Conservation (phyloP, 2,329 filamentous ascomycete species). For the Fusarium sp. region DNA sequence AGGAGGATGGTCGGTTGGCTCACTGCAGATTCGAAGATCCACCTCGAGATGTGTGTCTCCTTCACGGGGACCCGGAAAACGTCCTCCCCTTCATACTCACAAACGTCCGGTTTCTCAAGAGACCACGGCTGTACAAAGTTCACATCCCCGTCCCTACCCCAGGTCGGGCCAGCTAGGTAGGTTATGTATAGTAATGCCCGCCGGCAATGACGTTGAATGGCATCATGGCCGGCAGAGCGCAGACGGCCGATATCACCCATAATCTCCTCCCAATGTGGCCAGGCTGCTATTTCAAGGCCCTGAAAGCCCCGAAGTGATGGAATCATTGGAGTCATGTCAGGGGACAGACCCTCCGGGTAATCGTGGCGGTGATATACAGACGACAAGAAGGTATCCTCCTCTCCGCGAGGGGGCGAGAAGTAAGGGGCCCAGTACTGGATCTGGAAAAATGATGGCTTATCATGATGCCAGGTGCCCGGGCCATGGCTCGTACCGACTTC, state of each 20-base stretch:
- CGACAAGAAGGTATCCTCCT: not conserved
- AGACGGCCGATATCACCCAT: not conserved
- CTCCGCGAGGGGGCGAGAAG: not conserved
- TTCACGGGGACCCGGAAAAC: not conserved
- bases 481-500: conserved; percentile 6
- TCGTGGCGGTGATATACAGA: not conserved
- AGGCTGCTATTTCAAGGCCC: not conserved
- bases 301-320: not conserved
- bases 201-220: conserved; percentile 1
- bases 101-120: not conserved
- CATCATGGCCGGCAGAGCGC: not conserved
- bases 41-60: not conserved
- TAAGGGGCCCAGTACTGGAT: conserved; percentile 10
- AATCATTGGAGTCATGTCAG: not conserved
- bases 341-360: not conserved
- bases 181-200: not conserved
- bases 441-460: conserved; percentile 4
- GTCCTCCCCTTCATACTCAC: not conserved
- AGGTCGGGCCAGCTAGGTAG: not conserved
- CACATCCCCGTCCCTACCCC: not conserved
- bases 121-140: conserved; percentile 1
- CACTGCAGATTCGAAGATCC: too few relatives aligned
- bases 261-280: not conserved
- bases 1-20: too few relatives aligned
- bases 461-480: not conserved